A percentile compares a stretch with the other conserved stretches of the same genome.
Evolutionary conservation across 495 filamentous ascomycete genomes (phyloP).

Genomic region (Poronia punctata): DNA sequence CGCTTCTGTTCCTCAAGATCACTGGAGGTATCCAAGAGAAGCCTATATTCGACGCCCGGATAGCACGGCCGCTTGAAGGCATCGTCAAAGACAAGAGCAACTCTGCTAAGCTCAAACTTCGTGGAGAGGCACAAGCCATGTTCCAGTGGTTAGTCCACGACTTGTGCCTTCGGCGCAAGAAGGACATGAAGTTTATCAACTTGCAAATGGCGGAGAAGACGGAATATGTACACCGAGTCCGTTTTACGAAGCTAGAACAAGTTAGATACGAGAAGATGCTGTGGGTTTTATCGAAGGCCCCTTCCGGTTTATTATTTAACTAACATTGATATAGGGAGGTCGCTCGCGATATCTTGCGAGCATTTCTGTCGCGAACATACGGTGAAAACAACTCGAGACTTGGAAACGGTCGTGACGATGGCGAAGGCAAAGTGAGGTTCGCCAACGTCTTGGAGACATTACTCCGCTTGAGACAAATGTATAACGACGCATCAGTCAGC

Average conservation of each 20-base stretch:
- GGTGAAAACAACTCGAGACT: constrained; percentile 20
- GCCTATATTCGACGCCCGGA: constrained; percentile 65
- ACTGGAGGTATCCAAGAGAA: constrained; percentile 70
- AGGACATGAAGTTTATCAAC: constrained; percentile 87
- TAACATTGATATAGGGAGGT: constrained; percentile 46
- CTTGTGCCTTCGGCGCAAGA: constrained; percentile 77
- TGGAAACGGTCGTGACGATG: background rate
- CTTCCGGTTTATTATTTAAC: background rate
- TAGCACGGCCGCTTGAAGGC: constrained; percentile 64
- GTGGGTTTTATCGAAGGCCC: constrained; percentile 27
- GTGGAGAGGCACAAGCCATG: constrained; percentile 43
- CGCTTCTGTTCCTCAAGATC: constrained; percentile 71
- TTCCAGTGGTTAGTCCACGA: constrained; percentile 73
- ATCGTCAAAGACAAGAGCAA: constrained; percentile 35
- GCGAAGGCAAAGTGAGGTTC: constrained; percentile 46
- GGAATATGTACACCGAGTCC: constrained; percentile 73
- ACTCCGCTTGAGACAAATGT: constrained; percentile 73
- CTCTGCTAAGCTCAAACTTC: constrained; percentile 4
- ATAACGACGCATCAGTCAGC: no score
- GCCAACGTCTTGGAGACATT: constrained; percentile 69
- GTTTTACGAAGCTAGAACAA: constrained; percentile 67
- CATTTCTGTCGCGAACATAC: constrained; percentile 41
- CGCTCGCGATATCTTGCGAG: constrained; percentile 62
- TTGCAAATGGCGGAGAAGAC: constrained; percentile 70
- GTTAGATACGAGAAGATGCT: constrained; percentile 76